Conservation (phyloP, 75 land plant genomes). For the Larix kaempferi region DNA sequence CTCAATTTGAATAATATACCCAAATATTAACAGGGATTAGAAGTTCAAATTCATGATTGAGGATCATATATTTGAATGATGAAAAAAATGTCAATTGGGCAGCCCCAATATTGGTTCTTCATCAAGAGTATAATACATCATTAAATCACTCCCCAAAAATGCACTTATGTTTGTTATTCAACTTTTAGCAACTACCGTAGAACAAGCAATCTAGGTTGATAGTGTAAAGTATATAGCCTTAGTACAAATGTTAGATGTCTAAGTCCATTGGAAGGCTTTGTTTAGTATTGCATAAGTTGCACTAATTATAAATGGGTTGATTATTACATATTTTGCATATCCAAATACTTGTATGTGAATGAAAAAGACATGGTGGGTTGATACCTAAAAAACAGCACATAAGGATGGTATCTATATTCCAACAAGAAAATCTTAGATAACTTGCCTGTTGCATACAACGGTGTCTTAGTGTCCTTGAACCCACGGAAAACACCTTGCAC, state of each 20-base stretch:
- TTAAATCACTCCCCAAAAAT: neutral
- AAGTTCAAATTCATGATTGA: neutral
- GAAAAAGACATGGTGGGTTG: neutral
- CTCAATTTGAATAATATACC: neutral
- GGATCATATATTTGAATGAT: neutral
- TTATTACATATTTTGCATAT: neutral
- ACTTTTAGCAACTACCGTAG: neutral
- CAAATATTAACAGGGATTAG: neutral
- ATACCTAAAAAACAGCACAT: neutral
- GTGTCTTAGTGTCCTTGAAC: constrained; percentile 91
- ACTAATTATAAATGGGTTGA: neutral
- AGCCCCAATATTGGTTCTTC: neutral
- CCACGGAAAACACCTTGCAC: constrained; percentile 91
- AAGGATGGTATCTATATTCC: neutral
- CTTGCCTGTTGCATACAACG: constrained; percentile 84
- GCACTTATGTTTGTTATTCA: neutral
- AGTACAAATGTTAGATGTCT: neutral
- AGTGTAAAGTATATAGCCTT: neutral
- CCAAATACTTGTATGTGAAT: neutral
- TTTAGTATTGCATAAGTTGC: neutral
- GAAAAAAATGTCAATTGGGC: neutral
- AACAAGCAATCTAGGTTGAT: neutral
- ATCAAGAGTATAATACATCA: neutral
- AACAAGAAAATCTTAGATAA: neutral
- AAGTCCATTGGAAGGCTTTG: neutral